Evolutionary conservation across 441 rosid species (phyloP).

Genomic region (Dalechampia spathulata): DNA sequence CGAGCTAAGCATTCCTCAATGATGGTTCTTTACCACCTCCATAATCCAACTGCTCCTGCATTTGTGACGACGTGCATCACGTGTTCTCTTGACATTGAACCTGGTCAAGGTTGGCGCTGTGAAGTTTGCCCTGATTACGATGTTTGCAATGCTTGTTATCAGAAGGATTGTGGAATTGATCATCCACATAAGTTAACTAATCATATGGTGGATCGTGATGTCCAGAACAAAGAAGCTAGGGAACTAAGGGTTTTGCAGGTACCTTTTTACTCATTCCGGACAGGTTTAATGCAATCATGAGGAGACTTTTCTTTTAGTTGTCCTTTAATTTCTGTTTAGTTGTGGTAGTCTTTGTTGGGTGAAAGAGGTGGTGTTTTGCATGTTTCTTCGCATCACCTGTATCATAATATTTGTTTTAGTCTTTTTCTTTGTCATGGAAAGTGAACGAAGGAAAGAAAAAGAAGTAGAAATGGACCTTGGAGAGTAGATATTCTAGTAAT

Average conservation of each 20-base stretch:
- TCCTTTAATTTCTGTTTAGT: neutral
- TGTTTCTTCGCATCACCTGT: neutral
- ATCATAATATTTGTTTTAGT: neutral
- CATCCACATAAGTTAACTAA: conserved; percentile 99
- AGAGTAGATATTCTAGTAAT: neutral
- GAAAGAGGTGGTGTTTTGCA: neutral
- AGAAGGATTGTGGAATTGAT: conserved; percentile 81
- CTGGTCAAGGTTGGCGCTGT: conserved; percentile 99
- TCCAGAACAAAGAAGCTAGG: conserved; percentile 97
- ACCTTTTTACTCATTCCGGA: neutral
- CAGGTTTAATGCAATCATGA: neutral
- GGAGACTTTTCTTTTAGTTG: neutral
- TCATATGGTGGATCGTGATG: conserved; percentile 91
- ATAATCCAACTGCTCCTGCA: conserved; percentile 99
- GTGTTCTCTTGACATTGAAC: conserved; percentile 93
- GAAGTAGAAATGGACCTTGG: neutral
- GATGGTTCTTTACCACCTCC: conserved; percentile 99
- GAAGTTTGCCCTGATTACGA: conserved; percentile 98
- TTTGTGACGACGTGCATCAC: conserved; percentile 86
- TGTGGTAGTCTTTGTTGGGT: neutral
- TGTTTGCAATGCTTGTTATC: conserved; percentile 86
- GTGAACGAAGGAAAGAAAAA: neutral
- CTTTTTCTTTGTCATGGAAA: neutral
- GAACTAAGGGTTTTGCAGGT: conserved; percentile 90
- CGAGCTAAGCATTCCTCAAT: conserved; percentile 99